These are phyloP conservation scores for Pythium myriotylum DNA, from an alignment of 352 stramenopile genomes.

Conservation along the genomic window DNA sequence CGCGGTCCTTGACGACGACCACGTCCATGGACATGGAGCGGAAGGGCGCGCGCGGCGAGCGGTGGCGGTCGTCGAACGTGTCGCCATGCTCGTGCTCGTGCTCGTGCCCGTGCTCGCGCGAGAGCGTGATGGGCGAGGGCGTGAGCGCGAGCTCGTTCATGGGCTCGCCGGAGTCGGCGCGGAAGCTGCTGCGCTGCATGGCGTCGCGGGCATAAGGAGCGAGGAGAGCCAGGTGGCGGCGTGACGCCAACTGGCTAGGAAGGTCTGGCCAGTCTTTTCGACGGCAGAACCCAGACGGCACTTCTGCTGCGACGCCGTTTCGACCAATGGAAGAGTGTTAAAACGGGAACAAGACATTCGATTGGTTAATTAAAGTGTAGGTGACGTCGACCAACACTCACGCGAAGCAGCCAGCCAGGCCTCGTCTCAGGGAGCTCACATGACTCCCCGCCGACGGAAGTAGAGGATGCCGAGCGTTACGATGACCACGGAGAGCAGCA, in stretches of 20 bases:
- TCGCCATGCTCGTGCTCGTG: too few species aligned
- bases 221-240: conserved; percentile 46
- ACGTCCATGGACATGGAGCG: conserved; percentile 19
- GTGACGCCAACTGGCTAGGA: conserved; percentile 32
- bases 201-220: conserved; percentile 1
- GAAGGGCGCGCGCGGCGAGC: conserved; percentile 14
- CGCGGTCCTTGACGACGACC: conserved; percentile 1
- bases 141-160: conserved; percentile 18
- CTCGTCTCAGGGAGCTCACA: background rate
- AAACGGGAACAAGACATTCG: background rate
- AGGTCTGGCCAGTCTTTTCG: conserved; percentile 49
- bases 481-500: conserved; percentile 29
- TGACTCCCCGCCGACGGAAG: conserved; percentile 63
- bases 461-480: conserved; percentile 41
- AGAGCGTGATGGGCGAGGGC: conserved; percentile 5
- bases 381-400: too few species aligned
- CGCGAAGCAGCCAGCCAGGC: too few species aligned
- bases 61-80: background rate
- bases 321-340: conserved; percentile 13
- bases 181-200: conserved; percentile 9
- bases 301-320: conserved; percentile 36
- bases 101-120: background rate
- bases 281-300: conserved; percentile 56
- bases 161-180: conserved; percentile 9
- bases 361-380: too few species aligned